These are phyloP conservation scores for Calonectria honghensis DNA, from an alignment of 2,329 filamentous ascomycete genomes.

Conservation along the genomic window DNA sequence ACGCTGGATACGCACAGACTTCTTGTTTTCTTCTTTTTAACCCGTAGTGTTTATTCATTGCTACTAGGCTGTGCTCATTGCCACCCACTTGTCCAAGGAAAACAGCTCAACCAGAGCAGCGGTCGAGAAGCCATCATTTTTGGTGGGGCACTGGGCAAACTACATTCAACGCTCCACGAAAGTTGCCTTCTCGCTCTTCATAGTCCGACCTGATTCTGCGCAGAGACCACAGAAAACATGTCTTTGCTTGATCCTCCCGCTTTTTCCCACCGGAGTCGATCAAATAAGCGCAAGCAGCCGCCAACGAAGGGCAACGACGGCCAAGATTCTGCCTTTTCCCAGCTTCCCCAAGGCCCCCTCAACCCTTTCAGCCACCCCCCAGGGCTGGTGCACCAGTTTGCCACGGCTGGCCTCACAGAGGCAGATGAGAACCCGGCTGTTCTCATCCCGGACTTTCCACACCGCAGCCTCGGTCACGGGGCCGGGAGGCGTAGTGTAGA, in stretches of 20 bases:
- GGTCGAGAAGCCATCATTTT: background rate
- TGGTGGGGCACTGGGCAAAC: constrained; percentile 13
- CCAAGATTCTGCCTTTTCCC: constrained; percentile 40
- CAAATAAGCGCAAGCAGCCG: constrained; percentile 51
- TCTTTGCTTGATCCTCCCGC: constrained; percentile 49
- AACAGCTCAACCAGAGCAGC: constrained; percentile 15
- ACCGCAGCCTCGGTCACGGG: constrained; percentile 60
- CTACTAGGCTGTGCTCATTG: background rate
- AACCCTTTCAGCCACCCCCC: constrained; percentile 75
- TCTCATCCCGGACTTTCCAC: constrained; percentile 69
- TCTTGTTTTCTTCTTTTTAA: background rate
- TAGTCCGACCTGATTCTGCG: background rate
- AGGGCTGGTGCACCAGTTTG: constrained; percentile 71
- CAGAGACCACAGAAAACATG: constrained; percentile 33
- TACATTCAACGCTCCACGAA: background rate
- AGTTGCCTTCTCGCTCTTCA: background rate
- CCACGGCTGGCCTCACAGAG: constrained; percentile 71
- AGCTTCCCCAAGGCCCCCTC: constrained; percentile 61
- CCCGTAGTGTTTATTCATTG: background rate
- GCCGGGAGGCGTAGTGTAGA: constrained; percentile 40
- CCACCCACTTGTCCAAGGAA: background rate
- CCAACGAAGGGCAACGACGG: constrained; percentile 23
- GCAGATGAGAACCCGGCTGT: constrained; percentile 66
- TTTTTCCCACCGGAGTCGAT: constrained; percentile 44
- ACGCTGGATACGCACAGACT: background rate